Evolutionary conservation across 176 grass and related monocot genomes (phyloP).

Genomic region (Musa troglodytarum): DNA sequence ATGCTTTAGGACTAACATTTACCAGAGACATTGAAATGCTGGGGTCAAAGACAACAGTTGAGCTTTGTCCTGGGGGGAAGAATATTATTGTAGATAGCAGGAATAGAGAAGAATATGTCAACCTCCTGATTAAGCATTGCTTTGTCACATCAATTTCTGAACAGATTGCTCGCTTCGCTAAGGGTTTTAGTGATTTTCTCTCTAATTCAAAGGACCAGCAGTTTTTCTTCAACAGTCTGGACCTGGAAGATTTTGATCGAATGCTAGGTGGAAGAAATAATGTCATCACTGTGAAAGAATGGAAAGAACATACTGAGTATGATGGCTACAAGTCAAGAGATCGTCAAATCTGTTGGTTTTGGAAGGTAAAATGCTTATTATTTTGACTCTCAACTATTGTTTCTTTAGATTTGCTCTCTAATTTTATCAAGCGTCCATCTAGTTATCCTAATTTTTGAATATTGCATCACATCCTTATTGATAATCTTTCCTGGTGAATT

Average conservation of each 20-base stretch:
- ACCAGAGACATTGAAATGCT: constrained; percentile 60
- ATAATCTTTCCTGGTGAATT: background rate
- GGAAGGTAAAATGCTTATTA: constrained; percentile 54
- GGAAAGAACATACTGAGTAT: constrained; percentile 92
- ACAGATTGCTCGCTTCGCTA: constrained; percentile 54
- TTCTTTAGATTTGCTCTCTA: background rate
- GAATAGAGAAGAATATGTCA: constrained; percentile 66
- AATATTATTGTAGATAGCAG: constrained; percentile 73
- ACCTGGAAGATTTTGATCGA: constrained; percentile 76
- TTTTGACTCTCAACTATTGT: background rate
- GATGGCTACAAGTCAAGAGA: constrained; percentile 90
- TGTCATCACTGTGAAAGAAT: constrained; percentile 66
- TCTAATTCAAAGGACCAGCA: constrained; percentile 36
- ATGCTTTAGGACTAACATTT: constrained; percentile 66
- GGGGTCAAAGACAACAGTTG: constrained; percentile 57
- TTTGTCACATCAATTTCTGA: constrained; percentile 74
- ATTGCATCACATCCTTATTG: background rate
- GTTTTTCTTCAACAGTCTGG: constrained; percentile 75
- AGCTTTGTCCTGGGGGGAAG: constrained; percentile 76
- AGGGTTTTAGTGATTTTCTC: constrained; percentile 87
- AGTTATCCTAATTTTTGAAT: background rate
- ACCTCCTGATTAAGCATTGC: constrained; percentile 77
- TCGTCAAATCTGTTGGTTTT: constrained; percentile 69
- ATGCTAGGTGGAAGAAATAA: constrained; percentile 67
- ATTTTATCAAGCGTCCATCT: background rate